phyloP scores from a whole-genome alignment of 192 early-diverging fungal genomes.

The Coemansia erecta region DNA sequence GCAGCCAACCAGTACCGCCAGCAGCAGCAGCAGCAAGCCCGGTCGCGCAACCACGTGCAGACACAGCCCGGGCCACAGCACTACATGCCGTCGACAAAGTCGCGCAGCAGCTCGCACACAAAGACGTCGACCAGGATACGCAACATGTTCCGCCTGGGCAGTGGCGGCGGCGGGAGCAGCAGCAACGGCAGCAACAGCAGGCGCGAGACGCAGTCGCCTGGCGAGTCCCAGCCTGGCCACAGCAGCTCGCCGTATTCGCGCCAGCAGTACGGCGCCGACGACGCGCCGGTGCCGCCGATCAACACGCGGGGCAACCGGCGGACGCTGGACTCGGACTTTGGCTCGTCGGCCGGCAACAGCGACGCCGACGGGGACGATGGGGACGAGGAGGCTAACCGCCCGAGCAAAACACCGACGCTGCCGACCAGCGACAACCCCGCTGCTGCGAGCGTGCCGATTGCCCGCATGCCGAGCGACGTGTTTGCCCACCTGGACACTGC shows the following conservation, averaged over 20 bases:
- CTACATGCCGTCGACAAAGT: neutral
- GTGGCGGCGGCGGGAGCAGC: slow-evolving; percentile 4
- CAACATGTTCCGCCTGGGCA: slow-evolving; percentile 29
- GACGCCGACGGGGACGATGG: neutral
- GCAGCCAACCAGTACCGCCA: slow-evolving; percentile 5
- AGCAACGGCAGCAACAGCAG: neutral
- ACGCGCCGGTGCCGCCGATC: slow-evolving; percentile 1
- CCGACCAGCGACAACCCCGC: neutral
- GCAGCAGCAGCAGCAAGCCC: slow-evolving; percentile 5
- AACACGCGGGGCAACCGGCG: neutral
- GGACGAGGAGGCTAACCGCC: neutral
- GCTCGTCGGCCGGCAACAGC: neutral
- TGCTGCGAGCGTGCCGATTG: neutral
- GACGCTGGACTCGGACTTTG: slow-evolving; percentile 47
- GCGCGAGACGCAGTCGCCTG: neutral
- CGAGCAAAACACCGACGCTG: slow-evolving; percentile 4
- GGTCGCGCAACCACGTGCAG: neutral
- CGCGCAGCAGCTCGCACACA: neutral
- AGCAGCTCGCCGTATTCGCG: neutral
- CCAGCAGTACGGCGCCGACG: slow-evolving; percentile 7
- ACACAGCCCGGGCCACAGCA: neutral
- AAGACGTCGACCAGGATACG: slow-evolving; percentile 28
- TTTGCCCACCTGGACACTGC: slow-evolving; percentile 12
- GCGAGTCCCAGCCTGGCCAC: slow-evolving; percentile 5
- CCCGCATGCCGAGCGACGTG: slow-evolving; percentile 3